Base-by-base conservation (phyloP, 495 filamentous ascomycete species). In the Talaromyces trachyspermus region DNA sequence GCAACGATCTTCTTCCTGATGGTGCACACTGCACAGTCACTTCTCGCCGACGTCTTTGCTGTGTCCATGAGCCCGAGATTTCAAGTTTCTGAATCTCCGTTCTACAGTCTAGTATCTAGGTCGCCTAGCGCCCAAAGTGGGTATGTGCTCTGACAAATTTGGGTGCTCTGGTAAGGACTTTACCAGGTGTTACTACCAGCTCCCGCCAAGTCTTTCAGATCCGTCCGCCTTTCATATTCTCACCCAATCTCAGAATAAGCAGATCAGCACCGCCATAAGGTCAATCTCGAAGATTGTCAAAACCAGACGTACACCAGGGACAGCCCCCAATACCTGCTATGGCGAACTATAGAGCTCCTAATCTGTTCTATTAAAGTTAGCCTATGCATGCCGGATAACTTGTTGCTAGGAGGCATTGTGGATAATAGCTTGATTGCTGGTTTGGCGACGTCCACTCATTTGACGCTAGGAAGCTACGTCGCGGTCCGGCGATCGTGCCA, bases 141-240 rank as follows among this genome's bases (percentile, higher is more conserved):
- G n/a, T 36, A 4, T 51, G 9, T 24, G 49, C 46, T 7, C 9
- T 51, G 42, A 20, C 42, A 11, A 51, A 51, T n/a, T 22, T 51
- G 12, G 41, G 41, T 37, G 37, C 49, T 36, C 12, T 51, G 7
- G 42, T 51, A 10, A 32, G 20, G 49, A 51, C 24, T 51, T 51
- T 36, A 51, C 49, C 29, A 32, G 49, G 23, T 51, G 49, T 46
- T 51, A 51, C 41, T 51, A 51, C 45, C 49, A 51, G 32, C 36
- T 51, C 33, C 49, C 49, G 7, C 49, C 49, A 8, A 51, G 49
- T 39, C 49, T 36, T 9, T 37, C 49, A 1, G 49, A 51, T 39
- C 49, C 49, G 8, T 45, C 43, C 29, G 41, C 49, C 5, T 51
- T 46, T 14, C 49, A 51, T 30, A 51, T 51, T 38, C 22, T 51